Evolutionary conservation across 345 rosid species (phyloP).

Genomic region (Eucalyptus curtisii): DNA sequence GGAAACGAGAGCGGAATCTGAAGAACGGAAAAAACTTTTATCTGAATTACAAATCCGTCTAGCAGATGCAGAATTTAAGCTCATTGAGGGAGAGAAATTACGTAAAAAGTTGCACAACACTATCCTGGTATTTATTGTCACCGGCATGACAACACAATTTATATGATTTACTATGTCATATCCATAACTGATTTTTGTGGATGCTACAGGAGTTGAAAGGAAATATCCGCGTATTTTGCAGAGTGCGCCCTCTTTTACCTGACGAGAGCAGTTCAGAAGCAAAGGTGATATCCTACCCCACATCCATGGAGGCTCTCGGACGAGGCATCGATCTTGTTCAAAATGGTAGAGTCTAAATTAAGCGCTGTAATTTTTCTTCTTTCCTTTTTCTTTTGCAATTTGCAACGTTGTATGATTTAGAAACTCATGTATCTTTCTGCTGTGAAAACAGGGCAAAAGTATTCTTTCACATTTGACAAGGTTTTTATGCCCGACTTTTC

Average conservation of each 20-base stretch:
- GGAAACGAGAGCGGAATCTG: constrained; percentile 68
- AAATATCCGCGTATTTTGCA: constrained; percentile 95
- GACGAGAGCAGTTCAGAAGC: constrained; percentile 52
- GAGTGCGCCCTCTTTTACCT: constrained; percentile 81
- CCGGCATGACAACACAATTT: neutral
- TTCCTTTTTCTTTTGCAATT: neutral
- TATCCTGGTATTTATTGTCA: constrained; percentile 52
- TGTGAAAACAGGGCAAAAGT: constrained; percentile 59
- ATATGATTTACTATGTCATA: neutral
- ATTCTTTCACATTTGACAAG: constrained; percentile 77
- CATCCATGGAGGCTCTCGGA: constrained; percentile 65
- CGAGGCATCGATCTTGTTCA: constrained; percentile 67
- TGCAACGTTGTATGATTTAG: neutral
- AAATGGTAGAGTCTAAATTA: constrained; percentile 33
- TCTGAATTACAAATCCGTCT: constrained; percentile 49
- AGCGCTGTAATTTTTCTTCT: neutral
- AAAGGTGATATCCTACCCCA: constrained; percentile 53
- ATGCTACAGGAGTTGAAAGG: constrained; percentile 81
- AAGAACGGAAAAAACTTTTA: constrained; percentile 59
- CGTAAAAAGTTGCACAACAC: constrained; percentile 94
- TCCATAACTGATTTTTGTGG: neutral
- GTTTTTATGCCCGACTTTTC: constrained; percentile 62
- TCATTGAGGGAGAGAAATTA: constrained; percentile 83
- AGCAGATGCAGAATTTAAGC: constrained; percentile 82
- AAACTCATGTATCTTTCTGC: neutral